Percentiles rank a stretch among this genome's conserved stretches.
These are phyloP conservation scores for Peronospora destructor DNA, from an alignment of 352 stramenopile species.

Conservation along the genomic window DNA sequence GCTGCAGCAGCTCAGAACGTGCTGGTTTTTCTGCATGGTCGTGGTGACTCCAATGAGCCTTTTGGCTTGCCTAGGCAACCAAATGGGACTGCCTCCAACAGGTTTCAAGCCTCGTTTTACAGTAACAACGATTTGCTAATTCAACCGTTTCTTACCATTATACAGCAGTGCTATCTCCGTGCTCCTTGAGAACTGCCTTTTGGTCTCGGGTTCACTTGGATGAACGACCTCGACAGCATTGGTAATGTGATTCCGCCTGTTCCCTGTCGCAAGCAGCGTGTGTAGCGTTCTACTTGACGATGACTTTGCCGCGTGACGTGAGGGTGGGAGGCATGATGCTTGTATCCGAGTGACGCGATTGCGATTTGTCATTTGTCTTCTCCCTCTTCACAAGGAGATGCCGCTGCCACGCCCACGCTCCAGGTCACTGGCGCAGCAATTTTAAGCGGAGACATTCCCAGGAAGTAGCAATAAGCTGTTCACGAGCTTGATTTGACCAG, in stretches of 20 bases:
- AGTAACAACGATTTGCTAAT: neutral
- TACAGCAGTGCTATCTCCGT: conserved; percentile 38
- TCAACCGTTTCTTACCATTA: neutral
- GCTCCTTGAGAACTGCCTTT: conserved; percentile 53
- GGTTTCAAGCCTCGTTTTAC: conserved; percentile 16
- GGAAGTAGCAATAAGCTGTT: conserved; percentile 27
- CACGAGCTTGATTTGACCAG: conserved; percentile 11
- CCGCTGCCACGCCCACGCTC: conserved; percentile 39
- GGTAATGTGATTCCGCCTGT: conserved; percentile 43
- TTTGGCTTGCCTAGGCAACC: conserved; percentile 42
- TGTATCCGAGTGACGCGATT: conserved; percentile 40
- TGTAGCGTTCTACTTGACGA: conserved; percentile 49
- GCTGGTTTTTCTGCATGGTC: conserved; percentile 55
- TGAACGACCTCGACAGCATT: conserved; percentile 43
- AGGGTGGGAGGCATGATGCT: conserved; percentile 48
- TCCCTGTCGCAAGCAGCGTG: conserved; percentile 57
- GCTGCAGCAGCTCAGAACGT: conserved; percentile 40
- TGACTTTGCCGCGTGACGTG: conserved; percentile 27
- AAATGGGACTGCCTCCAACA: conserved; percentile 63
- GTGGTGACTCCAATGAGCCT: conserved; percentile 44
- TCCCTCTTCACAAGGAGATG: neutral
- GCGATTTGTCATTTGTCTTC: conserved; percentile 24
- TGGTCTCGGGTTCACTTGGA: conserved; percentile 47
- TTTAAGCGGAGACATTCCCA: conserved; percentile 15
- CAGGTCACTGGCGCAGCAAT: conserved; percentile 34